Conservation (phyloP, 768 basidiomycete species). For the Sporobolomyces pararoseus region DNA sequence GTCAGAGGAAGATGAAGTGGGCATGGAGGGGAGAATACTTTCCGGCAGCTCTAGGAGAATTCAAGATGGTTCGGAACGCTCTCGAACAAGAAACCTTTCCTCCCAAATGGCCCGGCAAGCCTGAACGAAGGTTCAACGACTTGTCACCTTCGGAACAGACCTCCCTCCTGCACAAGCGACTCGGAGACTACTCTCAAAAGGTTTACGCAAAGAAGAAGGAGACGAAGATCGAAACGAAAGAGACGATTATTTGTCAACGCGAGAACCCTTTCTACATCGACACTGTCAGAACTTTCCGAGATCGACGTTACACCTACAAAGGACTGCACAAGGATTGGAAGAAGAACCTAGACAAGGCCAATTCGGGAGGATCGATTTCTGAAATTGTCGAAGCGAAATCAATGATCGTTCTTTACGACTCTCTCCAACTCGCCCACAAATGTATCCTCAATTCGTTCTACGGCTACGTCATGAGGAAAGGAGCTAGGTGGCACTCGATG, state of each 20-base stretch:
- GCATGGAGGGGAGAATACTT: slow-evolving; percentile 99
- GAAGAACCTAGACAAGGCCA: slow-evolving; percentile 81
- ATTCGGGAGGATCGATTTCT: slow-evolving; percentile 65
- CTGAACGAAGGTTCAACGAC: slow-evolving; percentile 76
- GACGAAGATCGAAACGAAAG: slow-evolving; percentile 86
- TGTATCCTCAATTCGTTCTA: slow-evolving; percentile 99
- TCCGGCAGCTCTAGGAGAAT: slow-evolving; percentile 93
- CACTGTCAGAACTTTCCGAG: slow-evolving; percentile 92
- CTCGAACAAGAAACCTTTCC: slow-evolving; percentile 92
- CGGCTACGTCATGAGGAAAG: slow-evolving; percentile 99
- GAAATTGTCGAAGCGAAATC: slow-evolving; percentile 97
- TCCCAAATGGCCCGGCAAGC: slow-evolving; percentile 66
- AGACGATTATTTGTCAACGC: slow-evolving; percentile 91
- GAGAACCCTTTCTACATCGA: slow-evolving; percentile 99
- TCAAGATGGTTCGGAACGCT: slow-evolving; percentile 97
- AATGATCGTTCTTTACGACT: slow-evolving; percentile 98
- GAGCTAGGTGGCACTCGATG: slow-evolving; percentile 99
- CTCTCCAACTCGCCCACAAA: slow-evolving; percentile 97
- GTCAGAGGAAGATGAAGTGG: slow-evolving; percentile 91
- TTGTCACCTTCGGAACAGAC: slow-evolving; percentile 80
- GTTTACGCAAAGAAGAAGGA: slow-evolving; percentile 99
- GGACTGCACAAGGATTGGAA: slow-evolving; percentile 98
- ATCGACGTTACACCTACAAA: slow-evolving; percentile 98
- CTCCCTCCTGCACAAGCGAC: slow-evolving; percentile 85
- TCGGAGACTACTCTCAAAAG: slow-evolving; percentile 96